Evolutionary conservation across 768 basidiomycete genomes (phyloP).

Genomic region (Scleroderma bovista): DNA sequence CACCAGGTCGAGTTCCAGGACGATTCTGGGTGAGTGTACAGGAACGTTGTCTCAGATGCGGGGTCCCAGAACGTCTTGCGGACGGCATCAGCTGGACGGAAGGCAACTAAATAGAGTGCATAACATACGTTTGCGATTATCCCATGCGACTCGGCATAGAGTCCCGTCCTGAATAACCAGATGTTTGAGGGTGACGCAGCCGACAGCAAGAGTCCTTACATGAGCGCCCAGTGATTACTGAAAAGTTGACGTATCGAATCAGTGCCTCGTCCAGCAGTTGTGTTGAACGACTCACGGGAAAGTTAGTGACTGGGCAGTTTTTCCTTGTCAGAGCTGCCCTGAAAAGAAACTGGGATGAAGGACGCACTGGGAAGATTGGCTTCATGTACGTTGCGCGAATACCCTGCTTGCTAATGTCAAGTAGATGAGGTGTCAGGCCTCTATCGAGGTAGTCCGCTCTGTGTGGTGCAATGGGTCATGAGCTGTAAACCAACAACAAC

Average conservation of each 20-base stretch:
- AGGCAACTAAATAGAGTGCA: neutral
- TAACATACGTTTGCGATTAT: slow-evolving; percentile 77
- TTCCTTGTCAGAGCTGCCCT: slow-evolving; percentile 6
- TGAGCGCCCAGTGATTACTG: slow-evolving; percentile 87
- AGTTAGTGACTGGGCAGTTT: slow-evolving; percentile 60
- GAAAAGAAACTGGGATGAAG: neutral
- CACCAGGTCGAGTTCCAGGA: slow-evolving; percentile 76
- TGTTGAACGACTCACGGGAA: slow-evolving; percentile 63
- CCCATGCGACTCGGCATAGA: slow-evolving; percentile 86
- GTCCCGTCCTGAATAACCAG: slow-evolving; percentile 61
- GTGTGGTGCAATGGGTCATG: slow-evolving; percentile 4
- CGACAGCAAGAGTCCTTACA: slow-evolving; percentile 40
- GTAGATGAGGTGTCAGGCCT: slow-evolving; percentile 77
- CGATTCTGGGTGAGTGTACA: slow-evolving; percentile 58
- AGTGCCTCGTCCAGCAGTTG: neutral
- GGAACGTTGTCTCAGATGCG: slow-evolving; percentile 51
- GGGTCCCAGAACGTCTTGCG: slow-evolving; percentile 94
- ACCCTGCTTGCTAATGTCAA: slow-evolving; percentile 76
- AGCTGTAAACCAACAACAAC: neutral
- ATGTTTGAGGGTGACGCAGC: slow-evolving; percentile 1
- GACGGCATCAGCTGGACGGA: neutral
- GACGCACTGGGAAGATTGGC: slow-evolving; percentile 79
- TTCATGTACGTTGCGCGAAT: slow-evolving; percentile 83
- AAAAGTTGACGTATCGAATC: neutral
- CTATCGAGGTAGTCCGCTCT: slow-evolving; percentile 87